Evolutionary conservation across 148 eudicot genomes (phyloP).

Genomic region (Rhododendron vialii): DNA sequence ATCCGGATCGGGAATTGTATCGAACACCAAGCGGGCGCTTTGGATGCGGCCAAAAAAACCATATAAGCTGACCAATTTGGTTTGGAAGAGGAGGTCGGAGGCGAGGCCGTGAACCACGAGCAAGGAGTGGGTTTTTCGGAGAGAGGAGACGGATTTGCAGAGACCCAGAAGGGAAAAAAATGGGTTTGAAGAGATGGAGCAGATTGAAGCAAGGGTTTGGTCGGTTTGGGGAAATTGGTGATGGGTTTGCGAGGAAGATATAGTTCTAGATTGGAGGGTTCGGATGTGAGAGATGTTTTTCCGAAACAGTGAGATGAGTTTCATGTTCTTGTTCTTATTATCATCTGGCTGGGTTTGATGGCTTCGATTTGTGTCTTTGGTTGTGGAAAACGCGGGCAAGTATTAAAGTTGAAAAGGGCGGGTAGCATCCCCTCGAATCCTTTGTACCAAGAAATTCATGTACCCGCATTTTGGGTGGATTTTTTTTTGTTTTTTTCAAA

Average conservation of each 20-base stretch:
- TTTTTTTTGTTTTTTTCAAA: too few relatives aligned
- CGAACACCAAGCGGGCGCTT: constrained; percentile 56
- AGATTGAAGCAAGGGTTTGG: constrained; percentile 20
- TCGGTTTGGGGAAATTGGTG: constrained; percentile 13
- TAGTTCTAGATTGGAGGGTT: constrained; percentile 7
- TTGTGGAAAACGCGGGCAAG: background rate
- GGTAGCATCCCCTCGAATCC: background rate
- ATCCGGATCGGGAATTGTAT: constrained; percentile 54
- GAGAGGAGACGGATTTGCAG: constrained; percentile 36
- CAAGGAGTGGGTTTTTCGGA: constrained; percentile 51
- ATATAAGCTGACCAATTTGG: constrained; percentile 54
- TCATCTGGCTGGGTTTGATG: background rate
- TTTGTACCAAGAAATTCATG: too few relatives aligned
- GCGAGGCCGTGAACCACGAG: constrained; percentile 48
- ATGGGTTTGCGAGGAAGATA: constrained; percentile 16
- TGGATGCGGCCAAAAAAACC: constrained; percentile 41
- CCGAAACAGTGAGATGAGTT: background rate
- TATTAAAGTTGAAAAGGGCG: background rate
- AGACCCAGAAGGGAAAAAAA: constrained; percentile 39
- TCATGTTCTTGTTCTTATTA: constrained; percentile 1
- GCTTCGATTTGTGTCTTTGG: background rate
- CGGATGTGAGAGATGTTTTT: constrained; percentile 11
- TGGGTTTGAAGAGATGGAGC: constrained; percentile 44
- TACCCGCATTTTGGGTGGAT: too few relatives aligned
- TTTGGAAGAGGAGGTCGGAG: constrained; percentile 34